phyloP scores from a whole-genome alignment of 192 early-diverging fungal genomes.

The Nowakowskiella sp. region DNA sequence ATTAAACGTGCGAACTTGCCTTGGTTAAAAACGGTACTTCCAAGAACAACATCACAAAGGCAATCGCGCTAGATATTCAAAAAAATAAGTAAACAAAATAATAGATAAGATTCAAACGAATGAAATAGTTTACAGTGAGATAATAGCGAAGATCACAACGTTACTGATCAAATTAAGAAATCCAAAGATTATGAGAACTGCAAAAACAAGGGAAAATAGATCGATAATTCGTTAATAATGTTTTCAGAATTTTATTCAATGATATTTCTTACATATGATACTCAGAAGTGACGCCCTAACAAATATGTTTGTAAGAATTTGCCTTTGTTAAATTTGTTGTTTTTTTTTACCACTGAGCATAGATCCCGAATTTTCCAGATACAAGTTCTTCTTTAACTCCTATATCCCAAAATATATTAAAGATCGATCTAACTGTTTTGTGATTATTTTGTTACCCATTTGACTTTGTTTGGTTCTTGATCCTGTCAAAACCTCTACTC shows the following conservation, averaged over 20 bases:
- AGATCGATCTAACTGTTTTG: too few relatives aligned
- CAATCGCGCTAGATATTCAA: constrained; percentile 10
- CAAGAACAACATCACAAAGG: constrained; percentile 30
- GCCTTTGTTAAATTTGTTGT: background rate
- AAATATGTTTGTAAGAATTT: background rate
- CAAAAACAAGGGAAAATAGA: background rate
- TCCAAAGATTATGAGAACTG: constrained; percentile 27
- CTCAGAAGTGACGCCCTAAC: constrained; percentile 18
- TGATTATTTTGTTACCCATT: too few relatives aligned
- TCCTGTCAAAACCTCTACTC: too few relatives aligned
- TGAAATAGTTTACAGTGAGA: constrained; percentile 7
- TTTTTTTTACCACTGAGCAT: constrained; percentile 28
- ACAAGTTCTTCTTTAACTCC: constrained; percentile 14
- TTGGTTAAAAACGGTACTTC: constrained; percentile 29
- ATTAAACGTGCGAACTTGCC: constrained; percentile 18
- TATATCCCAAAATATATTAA: too few relatives aligned
- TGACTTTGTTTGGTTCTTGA: too few relatives aligned
- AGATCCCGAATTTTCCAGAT: constrained; percentile 24
- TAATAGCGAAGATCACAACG: constrained; percentile 24
- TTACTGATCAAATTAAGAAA: constrained; percentile 16
- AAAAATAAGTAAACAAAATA: background rate
- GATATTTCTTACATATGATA: constrained; percentile 16
- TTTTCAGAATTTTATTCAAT: too few relatives aligned
- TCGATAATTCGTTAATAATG: background rate
- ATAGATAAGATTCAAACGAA: background rate